phyloP scores from a whole-genome alignment of 1,284 basidiomycete species.

The Ustilago cynodontis region DNA sequence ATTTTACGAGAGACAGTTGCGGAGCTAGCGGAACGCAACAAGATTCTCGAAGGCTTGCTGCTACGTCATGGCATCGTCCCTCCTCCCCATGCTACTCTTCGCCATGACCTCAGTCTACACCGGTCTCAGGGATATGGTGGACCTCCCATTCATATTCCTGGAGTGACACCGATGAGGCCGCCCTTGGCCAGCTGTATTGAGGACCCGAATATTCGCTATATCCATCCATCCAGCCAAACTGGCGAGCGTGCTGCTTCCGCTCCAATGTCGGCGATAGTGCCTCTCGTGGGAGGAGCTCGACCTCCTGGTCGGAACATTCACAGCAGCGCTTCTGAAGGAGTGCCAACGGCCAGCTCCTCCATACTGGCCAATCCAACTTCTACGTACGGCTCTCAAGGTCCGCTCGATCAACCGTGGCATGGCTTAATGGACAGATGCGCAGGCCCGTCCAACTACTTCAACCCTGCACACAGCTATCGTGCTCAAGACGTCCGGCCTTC shows the following conservation, averaged over 20 bases:
- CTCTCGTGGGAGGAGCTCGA: not conserved
- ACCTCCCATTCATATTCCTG: slow-evolving; percentile 38
- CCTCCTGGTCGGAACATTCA: not conserved
- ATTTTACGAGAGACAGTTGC: slow-evolving; percentile 33
- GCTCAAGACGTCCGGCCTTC: not conserved
- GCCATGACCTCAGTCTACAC: slow-evolving; percentile 27
- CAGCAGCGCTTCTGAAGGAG: not conserved
- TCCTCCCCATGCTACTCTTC: slow-evolving; percentile 13
- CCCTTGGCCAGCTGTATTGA: not conserved
- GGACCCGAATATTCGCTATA: not conserved
- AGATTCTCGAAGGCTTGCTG: slow-evolving; percentile 22
- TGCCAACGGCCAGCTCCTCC: not conserved
- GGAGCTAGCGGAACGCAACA: slow-evolving; percentile 32
- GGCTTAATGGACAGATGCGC: not conserved
- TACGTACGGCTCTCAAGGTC: not conserved
- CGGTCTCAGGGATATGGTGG: slow-evolving; percentile 24
- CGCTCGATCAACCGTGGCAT: not conserved
- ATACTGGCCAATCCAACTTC: not conserved
- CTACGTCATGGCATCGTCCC: slow-evolving; percentile 25
- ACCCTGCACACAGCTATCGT: not conserved
- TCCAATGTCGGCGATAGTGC: not conserved
- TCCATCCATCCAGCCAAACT: not conserved
- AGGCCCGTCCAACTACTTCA: not conserved
- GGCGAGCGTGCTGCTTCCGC: not conserved
- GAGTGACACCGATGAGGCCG: slow-evolving; percentile 16